Evolutionary conservation across 2,329 filamentous ascomycete species (phyloP), one percentile per base, ranked within the genome.

Genomic region (Dactylellina parvicollis): DNA sequence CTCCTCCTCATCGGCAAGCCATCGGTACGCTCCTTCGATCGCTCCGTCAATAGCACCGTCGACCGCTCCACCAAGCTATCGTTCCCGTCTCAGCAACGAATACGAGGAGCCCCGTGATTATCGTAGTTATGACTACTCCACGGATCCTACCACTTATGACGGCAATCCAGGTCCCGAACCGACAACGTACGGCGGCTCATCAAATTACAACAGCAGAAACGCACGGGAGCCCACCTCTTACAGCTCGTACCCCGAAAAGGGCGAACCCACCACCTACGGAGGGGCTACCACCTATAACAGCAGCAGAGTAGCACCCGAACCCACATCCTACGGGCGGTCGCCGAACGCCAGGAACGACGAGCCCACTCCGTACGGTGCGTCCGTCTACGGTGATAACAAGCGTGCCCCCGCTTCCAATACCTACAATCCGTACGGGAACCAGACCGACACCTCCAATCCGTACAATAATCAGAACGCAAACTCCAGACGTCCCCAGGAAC

Each of bases 281-380:
- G n/a, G 14, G 7, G 10, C 14, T 24, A 9, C 26, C 5, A 9
- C 24, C 5, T 30, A 3, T 30, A 28, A 9, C n/a, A 30, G 16
- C 46, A 10, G 46, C 12, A 20, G 32, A 38, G 24, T 16, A 24
- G 38, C 30, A 20, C 32, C 49, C 3, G 49, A 54, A 16, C 44
- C 36, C 28, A 54, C 34, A 40, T 38, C 57, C 14, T 52, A 49
- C 32, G 28, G 49, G 16, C 38, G 32, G 20, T 49, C 49, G 9
- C 7, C 38, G 4, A 36, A 52, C 22, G 36, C 32, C 8, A 28
- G 40, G 14, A 30, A 40, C 8, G 50, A 36, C 14, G 61, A 65
- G 47, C 50, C 49, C 10, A 46, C 20, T 1, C 47, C 60, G 14
- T 65, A 65, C 30, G 49, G 60, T 40, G 38, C 38, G 7, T 47